Percentiles rank a stretch among this genome's conserved stretches.
phyloP scores from a whole-genome alignment of 2,329 filamentous ascomycete genomes.

The Plenodomus tracheiphilus region DNA sequence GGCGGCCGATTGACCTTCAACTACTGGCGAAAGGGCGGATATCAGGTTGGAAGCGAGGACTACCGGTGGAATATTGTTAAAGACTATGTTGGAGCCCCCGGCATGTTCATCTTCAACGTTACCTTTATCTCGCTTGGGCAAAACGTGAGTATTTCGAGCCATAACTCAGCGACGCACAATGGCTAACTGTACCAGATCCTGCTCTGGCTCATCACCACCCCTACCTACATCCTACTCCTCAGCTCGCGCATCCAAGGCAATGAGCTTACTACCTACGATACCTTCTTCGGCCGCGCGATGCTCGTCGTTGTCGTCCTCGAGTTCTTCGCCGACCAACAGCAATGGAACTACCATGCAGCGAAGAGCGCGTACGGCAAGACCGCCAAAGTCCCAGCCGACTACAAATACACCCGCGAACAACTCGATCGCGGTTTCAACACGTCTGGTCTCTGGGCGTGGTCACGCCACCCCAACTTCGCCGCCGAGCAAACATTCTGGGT shows the following conservation, averaged over 20 bases:
- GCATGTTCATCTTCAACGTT: conserved; percentile 85
- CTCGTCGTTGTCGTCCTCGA: conserved; percentile 66
- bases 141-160: conserved; percentile 46
- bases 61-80: conserved; percentile 88
- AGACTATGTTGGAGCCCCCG: conserved; percentile 61
- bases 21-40: conserved; percentile 95
- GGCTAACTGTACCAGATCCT: conserved; percentile 59
- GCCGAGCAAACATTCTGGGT: conserved; percentile 93
- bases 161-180: background rate
- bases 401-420: conserved; percentile 68
- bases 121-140: conserved; percentile 87
- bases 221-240: conserved; percentile 82
- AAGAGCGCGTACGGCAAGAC: conserved; percentile 76
- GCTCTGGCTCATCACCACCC: conserved; percentile 76
- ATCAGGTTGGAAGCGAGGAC: conserved; percentile 85
- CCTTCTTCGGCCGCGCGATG: conserved; percentile 58
- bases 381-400: conserved; percentile 68
- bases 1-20: conserved; percentile 92
- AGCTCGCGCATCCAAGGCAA: conserved; percentile 64
- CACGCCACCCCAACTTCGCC: conserved; percentile 91
- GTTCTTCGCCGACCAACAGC: conserved; percentile 85
- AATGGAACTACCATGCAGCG: conserved; percentile 86
- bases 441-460: conserved; percentile 82
- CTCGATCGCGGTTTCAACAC: conserved; percentile 89
- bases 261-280: conserved; percentile 57